A percentile compares a stretch with the other conserved stretches of the same genome.
These are phyloP conservation scores for Penicillium digitatum DNA, from an alignment of 2,329 filamentous ascomycete species.

Conservation along the genomic window DNA sequence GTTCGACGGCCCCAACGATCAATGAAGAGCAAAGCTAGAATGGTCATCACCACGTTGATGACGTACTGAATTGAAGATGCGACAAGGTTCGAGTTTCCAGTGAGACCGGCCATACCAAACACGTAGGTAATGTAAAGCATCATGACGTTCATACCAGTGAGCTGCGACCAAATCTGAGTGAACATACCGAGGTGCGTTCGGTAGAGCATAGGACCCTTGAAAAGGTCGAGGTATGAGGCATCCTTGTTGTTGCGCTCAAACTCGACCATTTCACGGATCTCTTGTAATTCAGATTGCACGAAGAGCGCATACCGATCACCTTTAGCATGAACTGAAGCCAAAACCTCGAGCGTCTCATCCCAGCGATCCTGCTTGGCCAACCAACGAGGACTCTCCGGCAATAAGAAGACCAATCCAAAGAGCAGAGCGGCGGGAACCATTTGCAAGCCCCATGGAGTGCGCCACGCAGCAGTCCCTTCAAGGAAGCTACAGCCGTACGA, in stretches of 20 bases:
- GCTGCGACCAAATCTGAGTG: slow-evolving; percentile 70
- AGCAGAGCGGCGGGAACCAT: slow-evolving; percentile 60
- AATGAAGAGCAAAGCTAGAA: slow-evolving; percentile 71
- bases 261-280: slow-evolving; percentile 68
- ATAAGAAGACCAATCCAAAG: slow-evolving; percentile 49
- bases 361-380: slow-evolving; percentile 59
- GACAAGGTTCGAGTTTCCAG: slow-evolving; percentile 57
- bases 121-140: slow-evolving; percentile 65
- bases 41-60: slow-evolving; percentile 75
- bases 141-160: slow-evolving; percentile 74
- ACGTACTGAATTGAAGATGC: slow-evolving; percentile 69
- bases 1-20: slow-evolving; percentile 71
- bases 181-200: slow-evolving; percentile 68
- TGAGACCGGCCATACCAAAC: slow-evolving; percentile 67
- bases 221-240: slow-evolving; percentile 66
- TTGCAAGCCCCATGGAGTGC: slow-evolving; percentile 63
- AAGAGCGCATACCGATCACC: slow-evolving; percentile 63
- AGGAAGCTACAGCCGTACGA: slow-evolving; percentile 60
- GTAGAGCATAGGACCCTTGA: slow-evolving; percentile 69
- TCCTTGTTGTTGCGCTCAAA: slow-evolving; percentile 68
- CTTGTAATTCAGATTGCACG: slow-evolving; percentile 64
- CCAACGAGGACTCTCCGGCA: slow-evolving; percentile 61
- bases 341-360: slow-evolving; percentile 50
- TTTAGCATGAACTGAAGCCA: slow-evolving; percentile 58
- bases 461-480: slow-evolving; percentile 55